Percentiles rank a stretch among this genome's conserved stretches.
These are phyloP conservation scores for Rhododendron henanense DNA, from an alignment of 148 eudicot genomes.

Conservation along the genomic window DNA sequence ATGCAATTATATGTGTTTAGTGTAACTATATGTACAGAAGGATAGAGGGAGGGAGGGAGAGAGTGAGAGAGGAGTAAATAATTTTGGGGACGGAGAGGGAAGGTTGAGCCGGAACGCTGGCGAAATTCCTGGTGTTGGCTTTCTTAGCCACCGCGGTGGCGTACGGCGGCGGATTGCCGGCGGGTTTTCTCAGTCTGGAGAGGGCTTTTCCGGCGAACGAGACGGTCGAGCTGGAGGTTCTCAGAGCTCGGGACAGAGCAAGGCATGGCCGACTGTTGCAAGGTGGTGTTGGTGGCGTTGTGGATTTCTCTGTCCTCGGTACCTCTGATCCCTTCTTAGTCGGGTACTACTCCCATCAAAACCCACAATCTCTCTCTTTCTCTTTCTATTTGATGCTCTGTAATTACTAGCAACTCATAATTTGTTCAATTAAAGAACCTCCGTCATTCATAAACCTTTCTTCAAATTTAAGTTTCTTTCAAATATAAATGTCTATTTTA, in stretches of 20 bases:
- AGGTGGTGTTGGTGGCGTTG: conserved; percentile 66
- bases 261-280: conserved; percentile 69
- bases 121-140: background rate
- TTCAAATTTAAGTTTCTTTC: background rate
- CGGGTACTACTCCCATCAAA: conserved; percentile 40
- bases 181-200: conserved; percentile 28
- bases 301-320: conserved; percentile 64
- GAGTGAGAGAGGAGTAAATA: background rate
- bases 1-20: background rate
- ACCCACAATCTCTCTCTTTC: background rate
- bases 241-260: conserved; percentile 59
- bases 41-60: too few species aligned
- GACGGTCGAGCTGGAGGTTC: conserved; percentile 48
- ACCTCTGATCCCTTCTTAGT: conserved; percentile 70
- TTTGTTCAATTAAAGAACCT: background rate
- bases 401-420: background rate
- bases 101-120: background rate
- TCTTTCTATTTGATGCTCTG: background rate
- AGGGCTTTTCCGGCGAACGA: conserved; percentile 62
- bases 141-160: background rate
- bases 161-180: background rate
- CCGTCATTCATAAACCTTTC: background rate
- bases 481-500: background rate
- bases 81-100: background rate
- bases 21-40: background rate